phyloP scores from a whole-genome alignment of 257 asterid species.

The Solanum medicagineum region DNA sequence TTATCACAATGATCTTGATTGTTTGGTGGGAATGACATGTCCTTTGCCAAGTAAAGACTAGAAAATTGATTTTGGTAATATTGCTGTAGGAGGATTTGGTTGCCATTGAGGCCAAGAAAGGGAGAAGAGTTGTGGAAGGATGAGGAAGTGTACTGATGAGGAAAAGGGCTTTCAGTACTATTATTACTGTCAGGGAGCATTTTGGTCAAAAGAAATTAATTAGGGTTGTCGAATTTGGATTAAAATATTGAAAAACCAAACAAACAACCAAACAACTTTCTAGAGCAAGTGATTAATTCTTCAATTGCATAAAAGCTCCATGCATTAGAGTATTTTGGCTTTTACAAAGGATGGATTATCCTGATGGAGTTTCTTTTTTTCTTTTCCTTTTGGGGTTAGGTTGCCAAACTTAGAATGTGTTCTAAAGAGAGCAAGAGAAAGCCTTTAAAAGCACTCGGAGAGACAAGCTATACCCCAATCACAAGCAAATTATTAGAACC shows the following conservation, averaged over 20 bases:
- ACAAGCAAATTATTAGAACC: not conserved
- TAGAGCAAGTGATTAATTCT: not conserved
- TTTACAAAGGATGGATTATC: not conserved
- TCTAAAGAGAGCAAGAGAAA: not conserved
- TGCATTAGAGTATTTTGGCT: not conserved
- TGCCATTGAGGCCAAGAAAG: slow-evolving; percentile 12
- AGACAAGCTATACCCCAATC: not conserved
- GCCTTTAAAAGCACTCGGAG: not conserved
- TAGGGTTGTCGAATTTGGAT: not conserved
- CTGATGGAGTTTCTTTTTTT: not conserved
- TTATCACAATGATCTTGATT: not conserved
- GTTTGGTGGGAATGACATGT: not conserved
- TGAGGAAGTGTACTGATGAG: slow-evolving; percentile 24
- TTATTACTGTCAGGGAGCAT: slow-evolving; percentile 22
- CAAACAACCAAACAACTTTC: not conserved
- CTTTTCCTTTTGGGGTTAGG: not conserved
- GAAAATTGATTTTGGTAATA: not conserved
- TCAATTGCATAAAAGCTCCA: not conserved
- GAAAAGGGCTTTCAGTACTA: slow-evolving; percentile 22
- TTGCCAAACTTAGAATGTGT: not conserved
- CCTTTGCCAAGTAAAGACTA: slow-evolving; percentile 3
- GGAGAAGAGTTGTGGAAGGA: slow-evolving; percentile 9
- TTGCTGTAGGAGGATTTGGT: slow-evolving; percentile 21
- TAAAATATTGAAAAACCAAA: not conserved
- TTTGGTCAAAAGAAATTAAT: not conserved